phyloP scores from a whole-genome alignment of 352 stramenopile genomes.

The Phytophthora constricta region DNA sequence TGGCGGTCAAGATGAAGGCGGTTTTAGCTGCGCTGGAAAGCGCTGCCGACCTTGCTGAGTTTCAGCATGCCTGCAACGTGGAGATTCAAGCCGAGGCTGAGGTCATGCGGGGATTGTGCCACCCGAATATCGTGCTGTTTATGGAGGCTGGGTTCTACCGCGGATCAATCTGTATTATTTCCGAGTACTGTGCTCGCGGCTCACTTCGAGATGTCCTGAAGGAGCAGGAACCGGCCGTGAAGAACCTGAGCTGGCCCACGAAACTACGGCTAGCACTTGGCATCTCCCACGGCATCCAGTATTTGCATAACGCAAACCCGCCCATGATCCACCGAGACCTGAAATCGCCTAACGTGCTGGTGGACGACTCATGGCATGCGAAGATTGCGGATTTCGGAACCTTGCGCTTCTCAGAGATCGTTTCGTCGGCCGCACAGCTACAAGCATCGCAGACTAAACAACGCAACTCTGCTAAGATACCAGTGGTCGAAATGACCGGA shows the following conservation, averaged over 20 bases:
- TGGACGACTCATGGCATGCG: constrained; percentile 89
- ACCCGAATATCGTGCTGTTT: constrained; percentile 90
- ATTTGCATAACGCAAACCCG: constrained; percentile 89
- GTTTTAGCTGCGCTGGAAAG: constrained; percentile 71
- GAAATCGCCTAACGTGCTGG: constrained; percentile 91
- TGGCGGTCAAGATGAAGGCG: constrained; percentile 95
- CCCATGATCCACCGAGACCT: constrained; percentile 93
- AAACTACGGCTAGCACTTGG: constrained; percentile 80
- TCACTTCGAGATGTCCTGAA: constrained; percentile 95
- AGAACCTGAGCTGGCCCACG: constrained; percentile 80
- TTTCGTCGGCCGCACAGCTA: constrained; percentile 68
- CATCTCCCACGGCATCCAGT: constrained; percentile 89
- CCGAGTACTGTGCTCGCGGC: constrained; percentile 94
- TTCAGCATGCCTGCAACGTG: constrained; percentile 83
- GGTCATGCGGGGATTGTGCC: constrained; percentile 81
- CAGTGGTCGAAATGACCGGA: constrained; percentile 80
- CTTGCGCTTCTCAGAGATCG: constrained; percentile 86
- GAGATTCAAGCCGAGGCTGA: constrained; percentile 86
- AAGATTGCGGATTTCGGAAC: constrained; percentile 93
- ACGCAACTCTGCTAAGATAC: constrained; percentile 30
- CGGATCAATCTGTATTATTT: constrained; percentile 94
- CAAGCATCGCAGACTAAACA: constrained; percentile 37
- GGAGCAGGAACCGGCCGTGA: constrained; percentile 57
- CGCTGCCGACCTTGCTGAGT: constrained; percentile 66
- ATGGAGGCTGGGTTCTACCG: constrained; percentile 90